Conservation (phyloP, 306 rosid genomes). For the Vigna radiata region DNA sequence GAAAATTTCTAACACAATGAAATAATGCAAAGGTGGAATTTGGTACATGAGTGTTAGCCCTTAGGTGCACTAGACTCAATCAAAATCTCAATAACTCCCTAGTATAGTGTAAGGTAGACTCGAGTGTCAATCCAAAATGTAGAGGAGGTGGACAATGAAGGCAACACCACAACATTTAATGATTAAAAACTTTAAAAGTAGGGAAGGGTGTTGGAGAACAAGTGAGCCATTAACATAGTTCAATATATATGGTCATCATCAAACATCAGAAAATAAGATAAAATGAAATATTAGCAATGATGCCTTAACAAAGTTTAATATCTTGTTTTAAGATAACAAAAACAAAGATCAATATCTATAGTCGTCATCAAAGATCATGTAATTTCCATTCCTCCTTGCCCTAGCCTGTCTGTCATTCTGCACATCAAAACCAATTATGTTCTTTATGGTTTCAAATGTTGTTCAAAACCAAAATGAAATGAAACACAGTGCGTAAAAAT, state of each 20-base stretch:
- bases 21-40: too few relatives aligned
- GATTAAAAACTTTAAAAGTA: too few relatives aligned
- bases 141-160: too few relatives aligned
- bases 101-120: too few relatives aligned
- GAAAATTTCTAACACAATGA: too few relatives aligned
- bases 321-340: background rate
- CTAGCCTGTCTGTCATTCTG: slow-evolving; percentile 81
- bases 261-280: slow-evolving; percentile 52
- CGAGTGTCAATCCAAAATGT: too few relatives aligned
- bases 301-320: slow-evolving; percentile 31
- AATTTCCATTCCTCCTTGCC: slow-evolving; percentile 66
- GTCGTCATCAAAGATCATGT: slow-evolving; percentile 84
- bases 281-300: background rate
- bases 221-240: slow-evolving; percentile 24
- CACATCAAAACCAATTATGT: slow-evolving; percentile 35
- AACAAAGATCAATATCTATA: slow-evolving; percentile 47
- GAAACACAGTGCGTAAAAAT: background rate
- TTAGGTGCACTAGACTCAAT: too few relatives aligned
- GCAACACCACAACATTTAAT: too few relatives aligned
- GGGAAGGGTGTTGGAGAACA: too few relatives aligned
- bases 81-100: too few relatives aligned
- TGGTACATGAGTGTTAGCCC: too few relatives aligned
- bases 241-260: slow-evolving; percentile 60
- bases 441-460: background rate
- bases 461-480: background rate